Percentiles rank a stretch among this genome's conserved stretches.
These are phyloP conservation scores for Carex arenaria DNA, from an alignment of 202 grass and related monocot species.

Conservation along the genomic window DNA sequence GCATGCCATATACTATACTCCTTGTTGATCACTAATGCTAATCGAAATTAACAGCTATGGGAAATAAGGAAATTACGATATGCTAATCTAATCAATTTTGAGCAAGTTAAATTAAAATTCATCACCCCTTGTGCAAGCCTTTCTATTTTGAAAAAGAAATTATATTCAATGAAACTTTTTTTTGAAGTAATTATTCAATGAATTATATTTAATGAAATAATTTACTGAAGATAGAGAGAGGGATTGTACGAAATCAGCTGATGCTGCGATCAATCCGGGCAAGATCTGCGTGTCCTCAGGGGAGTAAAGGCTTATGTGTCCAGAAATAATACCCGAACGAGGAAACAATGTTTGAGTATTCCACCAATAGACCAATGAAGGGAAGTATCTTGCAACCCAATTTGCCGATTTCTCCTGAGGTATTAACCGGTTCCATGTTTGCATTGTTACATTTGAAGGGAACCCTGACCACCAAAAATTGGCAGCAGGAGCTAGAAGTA, in stretches of 20 bases:
- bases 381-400: conserved; percentile 55
- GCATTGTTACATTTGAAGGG: conserved; percentile 48
- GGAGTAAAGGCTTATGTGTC: conserved; percentile 35
- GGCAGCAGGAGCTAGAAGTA: conserved; percentile 47
- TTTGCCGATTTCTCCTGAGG: conserved; percentile 62
- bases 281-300: conserved; percentile 35
- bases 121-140: no score
- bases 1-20: neutral
- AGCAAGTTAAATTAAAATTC: no score
- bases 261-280: conserved; percentile 14
- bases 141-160: conserved; percentile 25
- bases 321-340: conserved; percentile 48
- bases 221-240: neutral
- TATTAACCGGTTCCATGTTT: conserved; percentile 53
- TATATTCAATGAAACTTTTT: neutral
- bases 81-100: no score
- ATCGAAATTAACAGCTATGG: neutral
- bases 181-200: no score
- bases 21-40: conserved; percentile 12
- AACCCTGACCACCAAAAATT: conserved; percentile 85
- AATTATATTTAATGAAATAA: neutral
- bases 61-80: neutral
- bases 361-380: conserved; percentile 90
- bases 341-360: conserved; percentile 72
- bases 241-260: conserved; percentile 2